Evolutionary conservation across 371 early-diverging fungal genomes (phyloP).

Genomic region (Syncephalis plumigaleata): DNA sequence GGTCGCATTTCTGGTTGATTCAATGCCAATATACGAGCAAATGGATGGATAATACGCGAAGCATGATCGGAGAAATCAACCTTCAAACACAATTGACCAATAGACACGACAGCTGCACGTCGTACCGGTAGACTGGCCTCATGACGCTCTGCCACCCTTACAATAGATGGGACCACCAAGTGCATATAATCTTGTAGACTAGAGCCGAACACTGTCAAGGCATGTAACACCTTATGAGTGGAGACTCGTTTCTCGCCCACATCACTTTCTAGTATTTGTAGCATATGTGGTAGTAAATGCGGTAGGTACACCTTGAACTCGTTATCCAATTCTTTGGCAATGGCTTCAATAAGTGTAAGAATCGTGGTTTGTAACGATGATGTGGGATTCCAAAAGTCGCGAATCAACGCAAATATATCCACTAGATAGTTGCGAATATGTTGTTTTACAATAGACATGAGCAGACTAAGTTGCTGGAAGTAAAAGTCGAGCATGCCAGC

Average conservation of each 20-base stretch:
- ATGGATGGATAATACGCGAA: slow-evolving; percentile 77
- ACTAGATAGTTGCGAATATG: slow-evolving; percentile 74
- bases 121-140: slow-evolving; percentile 48
- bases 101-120: slow-evolving; percentile 56
- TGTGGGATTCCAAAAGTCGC: slow-evolving; percentile 60
- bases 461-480: slow-evolving; percentile 67
- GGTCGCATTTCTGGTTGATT: slow-evolving; percentile 33
- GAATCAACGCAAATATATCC: slow-evolving; percentile 62
- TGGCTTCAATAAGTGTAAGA: slow-evolving; percentile 67
- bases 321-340: slow-evolving; percentile 69
- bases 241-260: slow-evolving; percentile 46
- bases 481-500: slow-evolving; percentile 71
- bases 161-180: slow-evolving; percentile 76
- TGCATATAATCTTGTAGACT: slow-evolving; percentile 90
- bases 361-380: slow-evolving; percentile 63
- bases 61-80: slow-evolving; percentile 82
- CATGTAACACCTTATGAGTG: slow-evolving; percentile 63
- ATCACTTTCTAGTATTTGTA: slow-evolving; percentile 67
- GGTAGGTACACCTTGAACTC: slow-evolving; percentile 78
- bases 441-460: slow-evolving; percentile 78
- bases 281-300: slow-evolving; percentile 33
- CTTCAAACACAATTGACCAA: slow-evolving; percentile 57
- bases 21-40: slow-evolving; percentile 57
- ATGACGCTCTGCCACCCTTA: slow-evolving; percentile 58
- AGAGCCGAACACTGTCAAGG: slow-evolving; percentile 68